These are phyloP conservation scores for Taphrina populina DNA, from an alignment of 1,139 yeast species.

Conservation along the genomic window DNA sequence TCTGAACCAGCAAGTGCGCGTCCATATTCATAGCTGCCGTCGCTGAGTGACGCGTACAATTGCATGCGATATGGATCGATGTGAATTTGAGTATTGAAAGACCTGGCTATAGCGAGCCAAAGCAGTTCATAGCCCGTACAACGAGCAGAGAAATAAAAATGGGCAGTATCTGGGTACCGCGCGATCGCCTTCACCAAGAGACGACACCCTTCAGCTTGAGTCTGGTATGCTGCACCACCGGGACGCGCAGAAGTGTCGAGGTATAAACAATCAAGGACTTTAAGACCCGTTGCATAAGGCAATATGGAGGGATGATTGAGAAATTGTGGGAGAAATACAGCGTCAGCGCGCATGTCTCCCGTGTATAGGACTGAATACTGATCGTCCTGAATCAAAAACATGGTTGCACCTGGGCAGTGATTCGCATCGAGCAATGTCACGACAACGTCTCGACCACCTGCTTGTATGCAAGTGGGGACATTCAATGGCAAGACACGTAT, in stretches of 20 bases:
- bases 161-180: conserved; percentile 52
- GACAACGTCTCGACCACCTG: conserved; percentile 38
- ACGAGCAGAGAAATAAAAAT: conserved; percentile 50
- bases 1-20: neutral
- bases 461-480: conserved; percentile 39
- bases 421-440: conserved; percentile 49
- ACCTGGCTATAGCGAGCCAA: conserved; percentile 50
- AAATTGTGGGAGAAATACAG: conserved; percentile 50
- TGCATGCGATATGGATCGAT: conserved; percentile 43
- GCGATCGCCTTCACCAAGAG: conserved; percentile 46
- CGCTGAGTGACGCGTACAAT: conserved; percentile 41
- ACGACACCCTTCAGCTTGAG: conserved; percentile 51
- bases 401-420: conserved; percentile 65
- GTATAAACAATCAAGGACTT: conserved; percentile 52
- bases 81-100: conserved; percentile 46
- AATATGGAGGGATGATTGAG: conserved; percentile 50
- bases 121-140: conserved; percentile 60
- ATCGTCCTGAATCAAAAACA: conserved; percentile 54
- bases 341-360: conserved; percentile 62
- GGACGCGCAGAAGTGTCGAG: conserved; percentile 50
- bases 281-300: conserved; percentile 41
- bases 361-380: conserved; percentile 51
- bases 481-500: conserved; percentile 40
- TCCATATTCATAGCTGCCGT: conserved; percentile 10
- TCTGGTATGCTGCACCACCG: conserved; percentile 43